Base-by-base conservation (phyloP, 768 basidiomycete genomes). In the Amanita inopinata region DNA sequence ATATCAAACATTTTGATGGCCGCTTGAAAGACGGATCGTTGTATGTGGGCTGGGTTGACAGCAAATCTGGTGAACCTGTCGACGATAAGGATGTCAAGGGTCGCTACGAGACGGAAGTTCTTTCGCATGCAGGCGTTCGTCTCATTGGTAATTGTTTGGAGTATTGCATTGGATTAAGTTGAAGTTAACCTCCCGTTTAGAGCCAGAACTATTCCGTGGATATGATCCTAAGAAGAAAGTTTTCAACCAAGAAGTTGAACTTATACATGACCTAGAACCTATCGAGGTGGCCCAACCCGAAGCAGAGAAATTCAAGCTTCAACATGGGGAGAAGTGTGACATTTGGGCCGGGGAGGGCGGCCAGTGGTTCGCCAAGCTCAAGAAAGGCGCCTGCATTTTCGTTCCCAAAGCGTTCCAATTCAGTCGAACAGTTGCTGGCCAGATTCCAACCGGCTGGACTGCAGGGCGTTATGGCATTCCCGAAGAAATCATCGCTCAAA, bases 311-410 rank as follows among this genome's bases (percentile, higher is more conserved):
- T 98, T 94, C 79, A 94, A 96, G 68, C 74, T 84, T 44, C 89
- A 98, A 57, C 96, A 98, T 56, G 92, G 87, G 46, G 90, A 94
- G 54, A 94, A 91, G 58, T 92, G 89, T 57, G 94, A 99, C 57
- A 76, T 89, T 53, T 98, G 92, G 92, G 81, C 81, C 0, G 83
- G 78, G 33, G 83, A 86, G 57, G 83, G 83, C 10, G 90, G 85
- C n/a, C 88, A 94, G 57, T 96, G 86, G 89, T 91, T 88, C 55
- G 92, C 92, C 58, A 96, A 97, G 66, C 82, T 98, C 73, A 98
- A 98, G 82, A 94, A 89, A 65, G 96, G 96, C 38, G 92, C 96
- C 8, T 81, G 88, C 33, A 70, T 99, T 48, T 73, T 82, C 50
- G 80, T 98, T 32, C 94, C 96, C 38, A 99, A 99, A 66, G 86